phyloP scores from a whole-genome alignment of 306 rosid genomes.

The Quercus cerris region DNA sequence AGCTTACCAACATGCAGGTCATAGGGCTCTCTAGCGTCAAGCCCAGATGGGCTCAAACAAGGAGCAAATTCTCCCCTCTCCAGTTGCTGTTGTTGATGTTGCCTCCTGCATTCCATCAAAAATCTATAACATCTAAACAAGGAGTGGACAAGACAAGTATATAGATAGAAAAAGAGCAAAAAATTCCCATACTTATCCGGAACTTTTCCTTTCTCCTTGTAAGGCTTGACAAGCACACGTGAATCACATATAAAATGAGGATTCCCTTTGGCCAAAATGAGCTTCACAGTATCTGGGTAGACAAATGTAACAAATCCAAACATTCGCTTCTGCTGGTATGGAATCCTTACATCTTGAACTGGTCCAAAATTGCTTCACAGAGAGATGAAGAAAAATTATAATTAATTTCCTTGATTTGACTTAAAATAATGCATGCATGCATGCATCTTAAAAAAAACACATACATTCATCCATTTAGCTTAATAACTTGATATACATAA shows the following conservation, averaged over 20 bases:
- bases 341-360: conserved; percentile 97
- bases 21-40: conserved; percentile 40
- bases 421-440: not conserved
- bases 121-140: not conserved
- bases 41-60: conserved; percentile 49
- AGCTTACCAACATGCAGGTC: conserved; percentile 41
- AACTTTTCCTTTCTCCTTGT: conserved; percentile 96
- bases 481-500: not conserved
- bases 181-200: conserved; percentile 61
- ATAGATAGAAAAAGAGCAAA: not conserved
- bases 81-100: conserved; percentile 43
- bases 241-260: conserved; percentile 98
- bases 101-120: conserved; percentile 44
- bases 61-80: conserved; percentile 55
- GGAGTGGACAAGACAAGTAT: not conserved
- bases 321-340: conserved; percentile 97
- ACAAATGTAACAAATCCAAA: conserved; percentile 95
- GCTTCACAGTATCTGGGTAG: conserved; percentile 88
- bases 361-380: conserved; percentile 86
- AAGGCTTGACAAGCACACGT: conserved; percentile 96
- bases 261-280: conserved; percentile 85
- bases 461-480: not conserved
- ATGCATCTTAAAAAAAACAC: not conserved
- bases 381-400: conserved; percentile 18
- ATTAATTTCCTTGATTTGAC: conserved; percentile 12